phyloP scores from a whole-genome alignment of 139 green algal genomes.

The Microglena sp. region DNA sequence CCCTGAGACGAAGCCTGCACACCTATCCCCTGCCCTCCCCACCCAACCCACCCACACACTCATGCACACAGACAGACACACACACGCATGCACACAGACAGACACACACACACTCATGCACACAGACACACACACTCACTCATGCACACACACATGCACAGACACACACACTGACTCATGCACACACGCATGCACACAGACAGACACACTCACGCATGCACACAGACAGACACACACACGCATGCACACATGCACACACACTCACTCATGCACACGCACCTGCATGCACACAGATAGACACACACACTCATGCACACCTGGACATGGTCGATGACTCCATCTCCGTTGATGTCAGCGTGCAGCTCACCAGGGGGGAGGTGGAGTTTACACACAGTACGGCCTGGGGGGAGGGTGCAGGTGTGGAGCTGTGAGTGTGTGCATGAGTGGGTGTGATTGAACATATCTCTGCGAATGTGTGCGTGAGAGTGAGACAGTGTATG shows the following conservation, averaged over 20 bases:
- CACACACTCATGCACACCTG: slow-evolving; percentile 9
- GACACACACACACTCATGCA: too few species aligned
- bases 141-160: too few species aligned
- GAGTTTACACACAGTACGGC: slow-evolving; percentile 72
- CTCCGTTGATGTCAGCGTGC: slow-evolving; percentile 89
- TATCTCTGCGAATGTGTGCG: background rate
- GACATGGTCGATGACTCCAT: slow-evolving; percentile 91
- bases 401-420: slow-evolving; percentile 10
- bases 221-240: background rate
- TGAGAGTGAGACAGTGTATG: background rate
- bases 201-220: slow-evolving; percentile 1
- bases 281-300: background rate
- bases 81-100: too few species aligned
- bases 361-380: slow-evolving; percentile 61
- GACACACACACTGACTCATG: too few species aligned
- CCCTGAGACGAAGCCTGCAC: too few species aligned
- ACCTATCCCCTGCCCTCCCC: too few species aligned
- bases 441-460: background rate
- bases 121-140: too few species aligned
- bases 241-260: background rate
- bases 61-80: too few species aligned
- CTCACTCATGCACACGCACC: background rate
- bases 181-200: background rate
- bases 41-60: too few species aligned
- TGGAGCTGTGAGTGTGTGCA: background rate